These are phyloP conservation scores for Sugiyamaella chiloensis DNA, from an alignment of 805 yeast species.

Conservation along the genomic window DNA sequence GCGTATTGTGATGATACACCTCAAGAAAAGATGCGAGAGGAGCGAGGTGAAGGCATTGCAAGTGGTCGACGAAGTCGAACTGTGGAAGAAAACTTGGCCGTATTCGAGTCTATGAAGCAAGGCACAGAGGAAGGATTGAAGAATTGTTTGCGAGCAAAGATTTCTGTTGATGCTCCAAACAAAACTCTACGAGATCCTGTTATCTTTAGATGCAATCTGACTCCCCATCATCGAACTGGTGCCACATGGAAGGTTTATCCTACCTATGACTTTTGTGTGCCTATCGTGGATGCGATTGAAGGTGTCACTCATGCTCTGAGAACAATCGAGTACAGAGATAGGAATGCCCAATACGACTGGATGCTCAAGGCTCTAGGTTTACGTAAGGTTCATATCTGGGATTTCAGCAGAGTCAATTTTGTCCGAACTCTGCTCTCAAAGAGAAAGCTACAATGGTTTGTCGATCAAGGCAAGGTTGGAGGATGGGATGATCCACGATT, in stretches of 20 bases:
- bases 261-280: slow-evolving; percentile 98
- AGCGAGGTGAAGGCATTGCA: slow-evolving; percentile 96
- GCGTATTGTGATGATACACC: slow-evolving; percentile 98
- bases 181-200: slow-evolving; percentile 98
- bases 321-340: slow-evolving; percentile 97
- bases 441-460: slow-evolving; percentile 99
- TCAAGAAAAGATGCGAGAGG: slow-evolving; percentile 93
- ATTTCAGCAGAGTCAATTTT: slow-evolving; percentile 95
- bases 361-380: slow-evolving; percentile 73
- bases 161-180: slow-evolving; percentile 85
- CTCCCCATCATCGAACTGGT: slow-evolving; percentile 98
- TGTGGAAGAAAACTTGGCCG: slow-evolving; percentile 83
- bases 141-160: slow-evolving; percentile 95
- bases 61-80: slow-evolving; percentile 89
- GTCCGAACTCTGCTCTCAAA: slow-evolving; percentile 92
- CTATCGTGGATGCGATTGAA: slow-evolving; percentile 90
- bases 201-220: slow-evolving; percentile 92
- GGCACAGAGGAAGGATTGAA: slow-evolving; percentile 91
- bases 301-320: slow-evolving; percentile 98
- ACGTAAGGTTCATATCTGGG: slow-evolving; percentile 96
- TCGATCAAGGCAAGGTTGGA: slow-evolving; percentile 78
- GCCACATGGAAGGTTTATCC: slow-evolving; percentile 93
- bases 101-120: slow-evolving; percentile 89
- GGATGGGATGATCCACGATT: slow-evolving; percentile 99
- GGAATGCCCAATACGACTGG: slow-evolving; percentile 98